Evolutionary conservation across 768 basidiomycete genomes (phyloP).

Genomic region (Collybia sordida): DNA sequence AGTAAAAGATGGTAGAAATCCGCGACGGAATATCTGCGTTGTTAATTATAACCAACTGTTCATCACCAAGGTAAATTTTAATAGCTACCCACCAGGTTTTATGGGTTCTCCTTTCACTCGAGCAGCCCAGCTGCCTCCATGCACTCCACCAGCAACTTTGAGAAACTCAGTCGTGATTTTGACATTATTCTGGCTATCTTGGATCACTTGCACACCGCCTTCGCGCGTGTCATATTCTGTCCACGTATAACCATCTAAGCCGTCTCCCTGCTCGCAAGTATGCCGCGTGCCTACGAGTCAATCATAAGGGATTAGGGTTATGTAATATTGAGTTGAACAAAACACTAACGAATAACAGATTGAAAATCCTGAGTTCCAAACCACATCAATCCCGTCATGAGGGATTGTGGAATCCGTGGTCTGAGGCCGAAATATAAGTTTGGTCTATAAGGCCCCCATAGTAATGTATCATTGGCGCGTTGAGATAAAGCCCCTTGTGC

Average conservation of each 20-base stretch:
- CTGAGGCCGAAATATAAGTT: constrained; percentile 95
- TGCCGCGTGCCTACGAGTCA: constrained; percentile 65
- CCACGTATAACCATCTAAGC: constrained; percentile 82
- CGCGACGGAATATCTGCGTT: constrained; percentile 48
- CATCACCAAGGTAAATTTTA: background rate
- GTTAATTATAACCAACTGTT: constrained; percentile 1
- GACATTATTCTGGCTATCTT: constrained; percentile 82
- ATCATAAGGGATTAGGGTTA: constrained; percentile 8
- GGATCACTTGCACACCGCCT: constrained; percentile 83
- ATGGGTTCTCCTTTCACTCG: constrained; percentile 82
- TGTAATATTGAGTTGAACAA: constrained; percentile 1
- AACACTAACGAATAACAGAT: constrained; percentile 60
- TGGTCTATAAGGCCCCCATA: constrained; percentile 89
- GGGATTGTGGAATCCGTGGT: constrained; percentile 82
- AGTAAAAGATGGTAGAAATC: constrained; percentile 82
- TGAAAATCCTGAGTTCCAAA: constrained; percentile 86
- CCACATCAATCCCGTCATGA: constrained; percentile 94
- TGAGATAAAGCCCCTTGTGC: constrained; percentile 36
- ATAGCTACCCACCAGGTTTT: constrained; percentile 47
- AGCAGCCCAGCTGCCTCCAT: constrained; percentile 89
- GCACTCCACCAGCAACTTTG: constrained; percentile 78
- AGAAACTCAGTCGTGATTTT: constrained; percentile 82
- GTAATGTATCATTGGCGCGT: constrained; percentile 49
- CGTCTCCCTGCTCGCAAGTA: constrained; percentile 86
- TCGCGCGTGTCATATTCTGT: constrained; percentile 83